Conservation (phyloP, 1,284 basidiomycete genomes). For the Pyrrhoderma noxium region DNA sequence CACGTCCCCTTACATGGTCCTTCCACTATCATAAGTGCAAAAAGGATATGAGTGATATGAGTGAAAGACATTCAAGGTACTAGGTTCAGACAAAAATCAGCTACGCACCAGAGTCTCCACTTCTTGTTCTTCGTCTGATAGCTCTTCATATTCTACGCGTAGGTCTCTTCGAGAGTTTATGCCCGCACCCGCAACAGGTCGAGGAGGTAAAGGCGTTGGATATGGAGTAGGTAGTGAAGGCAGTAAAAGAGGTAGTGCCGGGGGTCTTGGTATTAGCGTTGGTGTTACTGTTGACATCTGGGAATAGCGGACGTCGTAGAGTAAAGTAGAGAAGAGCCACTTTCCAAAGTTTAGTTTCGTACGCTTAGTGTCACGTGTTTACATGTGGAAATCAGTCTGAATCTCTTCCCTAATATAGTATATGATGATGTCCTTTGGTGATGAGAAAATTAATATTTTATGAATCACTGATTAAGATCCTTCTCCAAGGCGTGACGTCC, state of each 20-base stretch:
- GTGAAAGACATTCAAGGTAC: too few species aligned
- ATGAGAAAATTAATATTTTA: neutral
- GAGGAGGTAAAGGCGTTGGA: slow-evolving; percentile 49
- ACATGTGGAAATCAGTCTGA: neutral
- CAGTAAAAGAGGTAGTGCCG: slow-evolving; percentile 55
- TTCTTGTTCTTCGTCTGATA: slow-evolving; percentile 80
- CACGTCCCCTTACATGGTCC: slow-evolving; percentile 52
- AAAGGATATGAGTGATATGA: too few species aligned
- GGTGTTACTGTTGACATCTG: slow-evolving; percentile 54
- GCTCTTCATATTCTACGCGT: slow-evolving; percentile 73
- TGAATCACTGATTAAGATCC: neutral
- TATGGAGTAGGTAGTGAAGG: slow-evolving; percentile 61
- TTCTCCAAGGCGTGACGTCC: too few species aligned
- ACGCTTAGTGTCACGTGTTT: neutral
- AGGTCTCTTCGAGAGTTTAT: slow-evolving; percentile 61
- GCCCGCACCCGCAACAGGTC: slow-evolving; percentile 36
- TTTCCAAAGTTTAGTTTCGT: neutral
- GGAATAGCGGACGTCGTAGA: neutral
- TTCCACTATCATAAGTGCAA: too few species aligned
- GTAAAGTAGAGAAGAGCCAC: neutral
- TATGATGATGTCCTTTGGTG: neutral
- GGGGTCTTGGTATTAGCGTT: slow-evolving; percentile 57
- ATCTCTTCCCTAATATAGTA: neutral
- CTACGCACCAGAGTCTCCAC: slow-evolving; percentile 59
- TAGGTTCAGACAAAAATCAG: neutral